Percentiles rank a stretch among this genome's conserved stretches.
These are phyloP conservation scores for Pseudogymnoascus sp. DNA, from an alignment of 2,329 filamentous ascomycete species.

Conservation along the genomic window DNA sequence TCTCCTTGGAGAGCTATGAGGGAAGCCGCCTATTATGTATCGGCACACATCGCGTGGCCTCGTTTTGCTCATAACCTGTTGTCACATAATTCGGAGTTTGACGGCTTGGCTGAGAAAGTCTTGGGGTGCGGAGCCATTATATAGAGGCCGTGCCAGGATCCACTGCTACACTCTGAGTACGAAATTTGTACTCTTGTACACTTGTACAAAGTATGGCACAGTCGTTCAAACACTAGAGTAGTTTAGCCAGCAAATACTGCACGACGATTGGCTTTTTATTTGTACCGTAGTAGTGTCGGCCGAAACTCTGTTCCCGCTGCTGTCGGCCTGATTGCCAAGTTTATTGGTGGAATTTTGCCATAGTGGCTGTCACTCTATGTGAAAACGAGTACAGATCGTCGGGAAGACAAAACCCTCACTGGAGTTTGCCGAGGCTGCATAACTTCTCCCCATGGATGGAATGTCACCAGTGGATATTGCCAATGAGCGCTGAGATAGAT, in stretches of 20 bases:
- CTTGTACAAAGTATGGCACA: not conserved
- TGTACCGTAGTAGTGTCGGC: not conserved
- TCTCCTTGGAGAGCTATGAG: conserved; percentile 6
- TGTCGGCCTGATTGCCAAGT: not conserved
- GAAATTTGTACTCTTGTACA: not conserved
- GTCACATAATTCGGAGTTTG: not conserved
- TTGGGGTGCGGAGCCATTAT: not conserved
- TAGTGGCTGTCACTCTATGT: not conserved
- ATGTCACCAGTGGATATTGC: not conserved
- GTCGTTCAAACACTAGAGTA: not conserved
- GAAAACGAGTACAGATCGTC: not conserved
- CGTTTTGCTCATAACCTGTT: not conserved
- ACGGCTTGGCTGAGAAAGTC: not conserved
- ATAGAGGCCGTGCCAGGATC: not conserved
- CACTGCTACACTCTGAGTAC: not conserved
- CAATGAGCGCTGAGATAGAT: not conserved
- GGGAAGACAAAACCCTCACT: not conserved
- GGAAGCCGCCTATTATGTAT: not conserved
- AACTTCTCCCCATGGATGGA: not conserved
- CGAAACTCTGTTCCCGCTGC: not conserved
- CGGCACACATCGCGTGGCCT: not conserved
- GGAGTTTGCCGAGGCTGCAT: not conserved
- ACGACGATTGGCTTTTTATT: not conserved
- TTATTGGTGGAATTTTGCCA: not conserved
- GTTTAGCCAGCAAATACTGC: not conserved